A percentile compares a stretch with the other conserved stretches of the same genome.
Evolutionary conservation across 129 eudicot genomes (phyloP).

Genomic region (Mikania micrantha): DNA sequence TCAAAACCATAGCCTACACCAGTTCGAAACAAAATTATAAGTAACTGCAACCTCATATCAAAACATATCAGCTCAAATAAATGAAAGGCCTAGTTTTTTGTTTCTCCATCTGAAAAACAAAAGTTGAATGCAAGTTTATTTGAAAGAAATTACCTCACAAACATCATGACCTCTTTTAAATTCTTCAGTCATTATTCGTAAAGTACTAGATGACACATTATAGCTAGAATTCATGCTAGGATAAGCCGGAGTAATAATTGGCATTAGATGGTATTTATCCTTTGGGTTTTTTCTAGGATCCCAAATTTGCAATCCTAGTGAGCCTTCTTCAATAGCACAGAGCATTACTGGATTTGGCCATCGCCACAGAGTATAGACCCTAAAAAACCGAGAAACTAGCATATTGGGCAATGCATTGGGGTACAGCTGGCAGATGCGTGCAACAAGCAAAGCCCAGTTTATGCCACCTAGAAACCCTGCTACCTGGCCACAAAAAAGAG

Average conservation of each 20-base stretch:
- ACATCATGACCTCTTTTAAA: slow-evolving; percentile 55
- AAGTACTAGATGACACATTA: slow-evolving; percentile 60
- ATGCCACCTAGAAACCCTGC: slow-evolving; percentile 69
- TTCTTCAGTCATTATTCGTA: slow-evolving; percentile 65
- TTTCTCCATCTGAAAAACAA: neutral
- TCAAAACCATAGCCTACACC: slow-evolving; percentile 68
- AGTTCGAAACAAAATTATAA: neutral
- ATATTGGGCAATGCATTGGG: slow-evolving; percentile 69
- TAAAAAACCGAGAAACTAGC: slow-evolving; percentile 63
- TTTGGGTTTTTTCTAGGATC: slow-evolving; percentile 56
- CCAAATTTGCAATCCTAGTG: slow-evolving; percentile 66
- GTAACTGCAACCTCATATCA: neutral
- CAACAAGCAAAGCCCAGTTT: slow-evolving; percentile 79
- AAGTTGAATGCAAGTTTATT: neutral
- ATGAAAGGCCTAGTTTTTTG: neutral
- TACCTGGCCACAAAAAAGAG: slow-evolving; percentile 30
- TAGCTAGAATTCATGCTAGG: slow-evolving; percentile 79
- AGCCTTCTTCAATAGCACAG: slow-evolving; percentile 56
- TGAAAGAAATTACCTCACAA: slow-evolving; percentile 42
- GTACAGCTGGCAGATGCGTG: slow-evolving; percentile 69
- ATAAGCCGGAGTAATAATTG: slow-evolving; percentile 71
- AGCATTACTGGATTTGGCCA: slow-evolving; percentile 81
- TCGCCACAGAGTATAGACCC: slow-evolving; percentile 70
- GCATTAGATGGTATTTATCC: slow-evolving; percentile 62
- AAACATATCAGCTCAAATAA: slow-evolving; percentile 10